These are phyloP conservation scores for Dalechampia spathulata DNA, from an alignment of 441 rosid species.

Conservation along the genomic window DNA sequence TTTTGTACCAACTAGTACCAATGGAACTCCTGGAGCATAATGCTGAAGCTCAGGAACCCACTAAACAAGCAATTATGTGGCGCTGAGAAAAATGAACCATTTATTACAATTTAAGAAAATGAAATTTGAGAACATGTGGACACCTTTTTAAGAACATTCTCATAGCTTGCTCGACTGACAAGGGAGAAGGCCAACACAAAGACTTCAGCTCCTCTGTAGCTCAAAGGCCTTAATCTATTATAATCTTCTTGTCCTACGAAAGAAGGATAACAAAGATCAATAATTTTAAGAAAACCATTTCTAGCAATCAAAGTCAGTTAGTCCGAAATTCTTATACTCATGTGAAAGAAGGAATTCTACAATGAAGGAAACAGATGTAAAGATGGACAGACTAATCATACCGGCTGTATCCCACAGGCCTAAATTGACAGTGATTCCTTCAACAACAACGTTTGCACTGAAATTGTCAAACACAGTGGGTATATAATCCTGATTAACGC, in stretches of 20 bases:
- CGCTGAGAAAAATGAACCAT: not conserved
- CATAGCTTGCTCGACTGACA: slow-evolving; percentile 93
- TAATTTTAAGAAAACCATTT: not conserved
- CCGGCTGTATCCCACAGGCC: slow-evolving; percentile 99
- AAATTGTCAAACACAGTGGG: slow-evolving; percentile 98
- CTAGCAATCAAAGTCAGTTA: not conserved
- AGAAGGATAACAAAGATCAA: slow-evolving; percentile 8
- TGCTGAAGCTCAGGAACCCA: slow-evolving; percentile 99
- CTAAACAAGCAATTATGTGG: slow-evolving; percentile 18
- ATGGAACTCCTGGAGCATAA: slow-evolving; percentile 82
- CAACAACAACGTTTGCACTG: slow-evolving; percentile 93
- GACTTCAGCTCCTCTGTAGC: slow-evolving; percentile 96
- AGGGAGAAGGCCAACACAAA: slow-evolving; percentile 96
- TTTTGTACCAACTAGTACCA: slow-evolving; percentile 93
- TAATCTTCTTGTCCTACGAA: slow-evolving; percentile 89
- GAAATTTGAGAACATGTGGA: not conserved
- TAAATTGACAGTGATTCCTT: slow-evolving; percentile 84
- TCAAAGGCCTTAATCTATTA: slow-evolving; percentile 90
- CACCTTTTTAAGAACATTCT: slow-evolving; percentile 91
- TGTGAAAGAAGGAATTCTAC: not conserved
- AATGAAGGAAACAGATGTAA: not conserved
- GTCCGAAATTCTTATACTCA: not conserved
- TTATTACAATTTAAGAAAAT: not conserved
- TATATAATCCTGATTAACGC: slow-evolving; percentile 69
- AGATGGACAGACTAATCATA: slow-evolving; percentile 25